Conservation (phyloP, 148 eudicot genomes). For the Beta vulgaris region DNA sequence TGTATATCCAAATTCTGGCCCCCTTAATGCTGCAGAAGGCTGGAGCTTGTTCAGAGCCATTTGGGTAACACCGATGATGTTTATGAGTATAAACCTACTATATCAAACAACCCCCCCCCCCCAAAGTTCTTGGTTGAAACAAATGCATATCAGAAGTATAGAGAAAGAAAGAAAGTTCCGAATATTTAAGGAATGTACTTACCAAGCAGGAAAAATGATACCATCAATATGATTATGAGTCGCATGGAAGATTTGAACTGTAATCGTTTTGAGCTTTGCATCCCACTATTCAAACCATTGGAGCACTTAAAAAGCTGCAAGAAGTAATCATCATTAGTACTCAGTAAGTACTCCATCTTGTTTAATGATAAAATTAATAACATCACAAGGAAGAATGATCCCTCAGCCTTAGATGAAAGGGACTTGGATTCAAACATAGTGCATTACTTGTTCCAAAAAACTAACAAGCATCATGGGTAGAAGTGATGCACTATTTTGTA, state of each 20-base stretch:
- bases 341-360: not conserved
- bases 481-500: not conserved
- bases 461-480: not conserved
- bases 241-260: slow-evolving; percentile 44
- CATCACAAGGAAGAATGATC: not conserved
- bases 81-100: not conserved
- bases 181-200: slow-evolving; percentile 23
- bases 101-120: not conserved
- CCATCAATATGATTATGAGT: slow-evolving; percentile 54
- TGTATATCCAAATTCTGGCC: not conserved
- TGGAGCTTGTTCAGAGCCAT: not conserved
- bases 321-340: slow-evolving; percentile 5
- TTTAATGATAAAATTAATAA: not conserved
- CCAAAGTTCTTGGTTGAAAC: not conserved
- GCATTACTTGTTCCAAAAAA: too few relatives aligned
- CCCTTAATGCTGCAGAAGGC: not conserved
- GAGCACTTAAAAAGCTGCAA: slow-evolving; percentile 51
- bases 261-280: slow-evolving; percentile 35
- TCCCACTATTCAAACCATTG: slow-evolving; percentile 41
- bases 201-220: slow-evolving; percentile 68
- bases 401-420: not conserved
- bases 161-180: not conserved
- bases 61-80: not conserved
- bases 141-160: not conserved
- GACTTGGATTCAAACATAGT: not conserved